phyloP scores from a whole-genome alignment of 768 basidiomycete genomes.

The Trametes cubensis region DNA sequence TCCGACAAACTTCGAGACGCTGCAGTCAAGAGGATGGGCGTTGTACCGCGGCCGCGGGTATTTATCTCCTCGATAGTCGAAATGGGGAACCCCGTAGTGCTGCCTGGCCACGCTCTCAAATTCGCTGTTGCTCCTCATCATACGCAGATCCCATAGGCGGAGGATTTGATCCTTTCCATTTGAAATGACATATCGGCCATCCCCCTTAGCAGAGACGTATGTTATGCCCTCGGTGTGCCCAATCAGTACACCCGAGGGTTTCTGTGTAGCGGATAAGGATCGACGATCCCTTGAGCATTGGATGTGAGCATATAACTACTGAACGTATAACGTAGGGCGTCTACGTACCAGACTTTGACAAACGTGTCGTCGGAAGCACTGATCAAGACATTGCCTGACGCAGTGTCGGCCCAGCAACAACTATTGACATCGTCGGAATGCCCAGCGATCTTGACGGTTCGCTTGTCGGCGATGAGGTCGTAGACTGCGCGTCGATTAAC shows the following conservation, averaged over 20 bases:
- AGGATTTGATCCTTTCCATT: conserved; percentile 96
- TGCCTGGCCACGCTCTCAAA: conserved; percentile 55
- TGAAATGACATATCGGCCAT: conserved; percentile 92
- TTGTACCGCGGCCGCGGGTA: conserved; percentile 64
- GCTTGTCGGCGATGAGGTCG: conserved; percentile 77
- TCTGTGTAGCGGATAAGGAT: conserved; percentile 50
- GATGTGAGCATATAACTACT: not conserved
- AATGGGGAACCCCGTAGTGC: conserved; percentile 60
- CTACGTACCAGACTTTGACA: conserved; percentile 87
- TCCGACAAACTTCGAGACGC: conserved; percentile 94
- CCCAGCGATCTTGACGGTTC: conserved; percentile 84
- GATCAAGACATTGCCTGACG: conserved; percentile 90
- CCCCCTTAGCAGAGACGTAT: conserved; percentile 93
- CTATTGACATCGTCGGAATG: conserved; percentile 93
- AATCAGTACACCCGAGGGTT: conserved; percentile 90
- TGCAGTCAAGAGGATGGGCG: conserved; percentile 87
- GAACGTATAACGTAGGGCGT: not conserved
- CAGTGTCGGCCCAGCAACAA: conserved; percentile 93
- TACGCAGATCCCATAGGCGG: conserved; percentile 91
- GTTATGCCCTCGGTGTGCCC: conserved; percentile 97
- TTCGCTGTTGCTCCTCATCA: conserved; percentile 79
- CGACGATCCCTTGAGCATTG: conserved; percentile 49
- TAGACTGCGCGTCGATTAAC: conserved; percentile 64
- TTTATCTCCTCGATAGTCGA: conserved; percentile 77
- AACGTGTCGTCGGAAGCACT: conserved; percentile 95